Conservation (phyloP, 148 eudicot genomes). For the Polygonum aviculare region DNA sequence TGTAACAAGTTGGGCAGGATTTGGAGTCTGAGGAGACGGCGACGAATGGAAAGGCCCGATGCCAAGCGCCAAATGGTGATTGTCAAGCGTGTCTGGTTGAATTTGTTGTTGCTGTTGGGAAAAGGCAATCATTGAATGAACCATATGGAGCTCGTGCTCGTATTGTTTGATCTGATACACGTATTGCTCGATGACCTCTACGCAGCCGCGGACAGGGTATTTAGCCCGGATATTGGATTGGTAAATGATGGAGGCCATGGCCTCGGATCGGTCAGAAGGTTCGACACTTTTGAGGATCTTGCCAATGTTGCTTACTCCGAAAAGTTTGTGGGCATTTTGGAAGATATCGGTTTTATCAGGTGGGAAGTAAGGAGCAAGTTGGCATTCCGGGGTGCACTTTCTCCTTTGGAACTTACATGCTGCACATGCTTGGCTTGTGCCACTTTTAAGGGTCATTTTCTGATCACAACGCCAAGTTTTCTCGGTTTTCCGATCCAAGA, state of each 20-base stretch:
- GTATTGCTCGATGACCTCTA: slow-evolving; percentile 29
- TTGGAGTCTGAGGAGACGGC: not conserved
- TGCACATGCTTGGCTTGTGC: slow-evolving; percentile 85
- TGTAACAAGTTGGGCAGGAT: not conserved
- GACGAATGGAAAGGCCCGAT: slow-evolving; percentile 22
- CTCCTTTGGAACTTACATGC: slow-evolving; percentile 81
- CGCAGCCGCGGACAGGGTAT: slow-evolving; percentile 55
- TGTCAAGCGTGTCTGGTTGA: slow-evolving; percentile 16
- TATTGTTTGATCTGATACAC: slow-evolving; percentile 20
- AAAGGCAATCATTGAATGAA: slow-evolving; percentile 28
- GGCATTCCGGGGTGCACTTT: slow-evolving; percentile 60
- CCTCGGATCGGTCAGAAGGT: slow-evolving; percentile 32
- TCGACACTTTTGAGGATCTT: slow-evolving; percentile 40
- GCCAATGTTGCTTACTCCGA: slow-evolving; percentile 69
- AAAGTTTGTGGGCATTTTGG: slow-evolving; percentile 61
- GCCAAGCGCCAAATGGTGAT: slow-evolving; percentile 46
- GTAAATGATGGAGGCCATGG: slow-evolving; percentile 66
- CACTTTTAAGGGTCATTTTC: slow-evolving; percentile 81
- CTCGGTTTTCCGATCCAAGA: not conserved
- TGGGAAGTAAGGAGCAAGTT: slow-evolving; percentile 79
- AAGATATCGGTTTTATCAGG: slow-evolving; percentile 65
- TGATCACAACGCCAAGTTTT: too few relatives aligned
- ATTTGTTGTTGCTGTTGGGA: slow-evolving; percentile 49
- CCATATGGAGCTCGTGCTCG: slow-evolving; percentile 45
- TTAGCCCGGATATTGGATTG: slow-evolving; percentile 54